Evolutionary conservation across 78 protist genomes (phyloP).

Genomic region (Andalucia godoyi): DNA sequence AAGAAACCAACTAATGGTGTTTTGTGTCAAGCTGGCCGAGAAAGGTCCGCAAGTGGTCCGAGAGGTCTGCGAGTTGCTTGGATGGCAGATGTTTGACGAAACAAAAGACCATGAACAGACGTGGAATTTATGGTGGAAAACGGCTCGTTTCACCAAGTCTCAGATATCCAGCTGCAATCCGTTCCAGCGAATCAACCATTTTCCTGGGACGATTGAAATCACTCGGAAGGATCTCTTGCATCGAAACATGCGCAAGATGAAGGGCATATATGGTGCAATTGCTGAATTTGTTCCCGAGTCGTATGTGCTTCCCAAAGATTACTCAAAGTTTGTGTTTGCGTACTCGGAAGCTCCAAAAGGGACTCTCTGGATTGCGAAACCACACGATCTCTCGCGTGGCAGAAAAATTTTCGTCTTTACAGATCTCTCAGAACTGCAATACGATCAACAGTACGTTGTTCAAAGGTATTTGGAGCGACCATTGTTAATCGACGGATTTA

Average conservation of each 20-base stretch:
- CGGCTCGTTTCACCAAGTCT: constrained; percentile 3
- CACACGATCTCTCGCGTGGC: constrained; percentile 5
- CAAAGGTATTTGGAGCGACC: constrained; percentile 30
- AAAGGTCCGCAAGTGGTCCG: too few species aligned
- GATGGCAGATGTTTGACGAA: constrained; percentile 8
- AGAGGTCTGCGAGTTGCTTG: too few species aligned
- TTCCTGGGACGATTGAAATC: constrained; percentile 24
- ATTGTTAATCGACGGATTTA: constrained; percentile 12
- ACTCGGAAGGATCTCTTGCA: constrained; percentile 18
- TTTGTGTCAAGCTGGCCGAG: too few species aligned
- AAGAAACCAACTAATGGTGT: too few species aligned
- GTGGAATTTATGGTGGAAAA: constrained; percentile 7
- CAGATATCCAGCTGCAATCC: neutral
- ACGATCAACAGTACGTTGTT: constrained; percentile 15
- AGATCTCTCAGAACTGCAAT: neutral
- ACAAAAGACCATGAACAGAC: neutral
- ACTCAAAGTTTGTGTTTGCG: neutral
- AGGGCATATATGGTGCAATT: neutral
- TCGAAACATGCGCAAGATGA: constrained; percentile 8
- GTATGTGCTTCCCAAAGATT: constrained; percentile 18
- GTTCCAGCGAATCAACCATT: constrained; percentile 50
- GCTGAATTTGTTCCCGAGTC: constrained; percentile 18
- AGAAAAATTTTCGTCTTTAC: constrained; percentile 5
- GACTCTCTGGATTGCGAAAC: constrained; percentile 10
- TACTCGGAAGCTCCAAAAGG: neutral